These are phyloP conservation scores for Chrysochromulina parva DNA, from an alignment of 78 protist species.

Conservation along the genomic window DNA sequence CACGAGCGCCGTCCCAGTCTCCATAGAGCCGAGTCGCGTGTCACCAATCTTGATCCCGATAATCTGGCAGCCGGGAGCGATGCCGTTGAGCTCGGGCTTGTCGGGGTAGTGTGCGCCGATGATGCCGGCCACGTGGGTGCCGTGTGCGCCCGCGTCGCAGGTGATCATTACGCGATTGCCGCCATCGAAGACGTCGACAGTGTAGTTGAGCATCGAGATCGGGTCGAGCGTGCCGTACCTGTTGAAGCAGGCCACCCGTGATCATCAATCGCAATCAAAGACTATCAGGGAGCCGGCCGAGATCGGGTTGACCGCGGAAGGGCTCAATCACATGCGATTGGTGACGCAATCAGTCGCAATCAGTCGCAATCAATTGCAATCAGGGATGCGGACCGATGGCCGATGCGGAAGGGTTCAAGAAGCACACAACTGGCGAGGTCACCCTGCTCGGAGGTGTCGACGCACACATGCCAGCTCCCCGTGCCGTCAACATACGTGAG, in stretches of 20 bases:
- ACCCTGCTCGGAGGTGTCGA: conserved; percentile 47
- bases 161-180: conserved; percentile 59
- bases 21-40: conserved; percentile 27
- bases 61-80: conserved; percentile 77
- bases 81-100: conserved; percentile 61
- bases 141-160: conserved; percentile 66
- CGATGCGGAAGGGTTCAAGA: neutral
- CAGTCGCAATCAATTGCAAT: no score
- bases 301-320: no score
- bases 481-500: conserved; percentile 32
- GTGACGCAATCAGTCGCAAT: no score
- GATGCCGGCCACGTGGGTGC: conserved; percentile 75
- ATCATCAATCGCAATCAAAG: no score
- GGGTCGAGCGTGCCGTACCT: conserved; percentile 17
- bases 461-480: conserved; percentile 32
- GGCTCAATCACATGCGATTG: no score
- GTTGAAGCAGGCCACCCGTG: no score
- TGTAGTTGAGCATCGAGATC: conserved; percentile 30
- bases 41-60: conserved; percentile 75
- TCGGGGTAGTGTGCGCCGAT: conserved; percentile 65
- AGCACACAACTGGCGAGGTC: neutral
- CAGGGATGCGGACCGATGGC: no score
- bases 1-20: conserved; percentile 55
- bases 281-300: neutral
- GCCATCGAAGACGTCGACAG: conserved; percentile 57